Percentiles rank a stretch among this genome's conserved stretches.
phyloP scores from a whole-genome alignment of 257 asterid species.

The Galeopsis tetrahit region DNA sequence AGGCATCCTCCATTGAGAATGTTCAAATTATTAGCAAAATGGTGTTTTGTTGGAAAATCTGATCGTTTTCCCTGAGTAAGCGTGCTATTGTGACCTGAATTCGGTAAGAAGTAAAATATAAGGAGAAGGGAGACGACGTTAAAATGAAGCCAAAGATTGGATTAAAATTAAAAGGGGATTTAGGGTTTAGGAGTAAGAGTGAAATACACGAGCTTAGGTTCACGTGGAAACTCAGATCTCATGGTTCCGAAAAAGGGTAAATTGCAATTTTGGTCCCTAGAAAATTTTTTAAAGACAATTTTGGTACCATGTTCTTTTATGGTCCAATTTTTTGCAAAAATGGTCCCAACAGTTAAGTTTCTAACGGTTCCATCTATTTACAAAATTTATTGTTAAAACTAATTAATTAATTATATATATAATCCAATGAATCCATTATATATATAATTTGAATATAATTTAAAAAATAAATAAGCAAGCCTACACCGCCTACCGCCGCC shows the following conservation, averaged over 20 bases:
- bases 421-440: too few relatives aligned
- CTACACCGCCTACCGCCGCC: too few relatives aligned
- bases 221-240: slow-evolving; percentile 31
- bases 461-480: too few relatives aligned
- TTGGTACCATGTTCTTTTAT: too few relatives aligned
- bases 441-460: too few relatives aligned
- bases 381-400: too few relatives aligned
- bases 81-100: slow-evolving; percentile 17
- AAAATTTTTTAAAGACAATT: too few relatives aligned
- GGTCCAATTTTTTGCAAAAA: too few relatives aligned
- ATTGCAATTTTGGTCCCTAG: too few relatives aligned
- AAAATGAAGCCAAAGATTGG: slow-evolving; percentile 25
- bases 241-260: slow-evolving; percentile 25
- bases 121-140: slow-evolving; percentile 35
- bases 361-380: too few relatives aligned
- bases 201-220: slow-evolving; percentile 6
- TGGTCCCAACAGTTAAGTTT: too few relatives aligned
- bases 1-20: slow-evolving; percentile 78
- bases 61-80: not conserved
- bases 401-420: too few relatives aligned
- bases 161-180: slow-evolving; percentile 22
- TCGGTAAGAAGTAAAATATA: slow-evolving; percentile 9
- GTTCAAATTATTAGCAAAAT: slow-evolving; percentile 20
- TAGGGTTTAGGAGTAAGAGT: slow-evolving; percentile 40
- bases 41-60: not conserved